Conservation (phyloP, 1,284 basidiomycete species). For the Pascua sp. region DNA sequence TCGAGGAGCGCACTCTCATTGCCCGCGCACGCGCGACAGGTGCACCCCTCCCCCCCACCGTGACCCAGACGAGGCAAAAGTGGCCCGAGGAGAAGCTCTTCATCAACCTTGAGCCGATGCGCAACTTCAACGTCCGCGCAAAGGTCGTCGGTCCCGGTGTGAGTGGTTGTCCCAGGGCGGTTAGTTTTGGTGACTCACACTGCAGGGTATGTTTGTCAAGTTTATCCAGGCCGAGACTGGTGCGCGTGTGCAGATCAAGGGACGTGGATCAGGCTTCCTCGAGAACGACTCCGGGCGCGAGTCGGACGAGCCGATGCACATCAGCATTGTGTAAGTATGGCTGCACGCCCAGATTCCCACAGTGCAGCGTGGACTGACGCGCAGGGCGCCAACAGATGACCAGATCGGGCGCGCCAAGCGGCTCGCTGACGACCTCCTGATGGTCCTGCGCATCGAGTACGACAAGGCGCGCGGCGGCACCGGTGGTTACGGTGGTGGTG, state of each 20-base stretch:
- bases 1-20: slow-evolving; percentile 67
- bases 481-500: slow-evolving; percentile 50
- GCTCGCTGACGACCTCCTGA: slow-evolving; percentile 81
- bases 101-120: slow-evolving; percentile 80
- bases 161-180: slow-evolving; percentile 35
- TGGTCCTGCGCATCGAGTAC: slow-evolving; percentile 79
- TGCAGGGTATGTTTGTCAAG: slow-evolving; percentile 91
- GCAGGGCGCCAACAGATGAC: slow-evolving; percentile 74
- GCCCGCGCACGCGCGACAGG: slow-evolving; percentile 47
- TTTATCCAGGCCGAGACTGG: slow-evolving; percentile 96
- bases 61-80: slow-evolving; percentile 59
- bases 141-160: slow-evolving; percentile 95
- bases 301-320: slow-evolving; percentile 87
- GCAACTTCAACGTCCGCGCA: slow-evolving; percentile 95
- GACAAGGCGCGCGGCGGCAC: slow-evolving; percentile 61
- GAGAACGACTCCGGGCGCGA: slow-evolving; percentile 91
- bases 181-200: not conserved
- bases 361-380: slow-evolving; percentile 38
- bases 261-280: slow-evolving; percentile 88
- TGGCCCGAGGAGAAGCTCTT: slow-evolving; percentile 93
- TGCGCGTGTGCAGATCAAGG: slow-evolving; percentile 97
- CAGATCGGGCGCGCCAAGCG: slow-evolving; percentile 83
- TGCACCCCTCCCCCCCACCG: slow-evolving; percentile 29
- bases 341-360: slow-evolving; percentile 4
- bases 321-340: slow-evolving; percentile 72